Evolutionary conservation across 345 rosid genomes (phyloP).

Genomic region (Leavenworthia alabamica): DNA sequence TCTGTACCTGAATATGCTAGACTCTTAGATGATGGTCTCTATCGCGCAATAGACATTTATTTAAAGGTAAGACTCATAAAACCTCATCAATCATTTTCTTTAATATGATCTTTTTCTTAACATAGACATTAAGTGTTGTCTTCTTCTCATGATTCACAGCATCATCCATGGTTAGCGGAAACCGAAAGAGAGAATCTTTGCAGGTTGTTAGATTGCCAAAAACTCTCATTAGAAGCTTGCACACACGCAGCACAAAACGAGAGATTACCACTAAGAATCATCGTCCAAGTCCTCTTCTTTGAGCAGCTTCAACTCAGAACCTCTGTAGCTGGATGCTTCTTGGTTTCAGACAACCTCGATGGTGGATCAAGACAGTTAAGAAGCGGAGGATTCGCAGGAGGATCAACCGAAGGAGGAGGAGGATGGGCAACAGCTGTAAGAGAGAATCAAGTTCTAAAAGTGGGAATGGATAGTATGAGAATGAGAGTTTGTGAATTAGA

Average conservation of each 20-base stretch:
- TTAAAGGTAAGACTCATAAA: constrained; percentile 50
- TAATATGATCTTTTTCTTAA: not conserved
- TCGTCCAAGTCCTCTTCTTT: constrained; percentile 92
- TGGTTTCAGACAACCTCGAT: constrained; percentile 89
- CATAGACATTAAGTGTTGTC: not conserved
- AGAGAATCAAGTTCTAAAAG: constrained; percentile 94
- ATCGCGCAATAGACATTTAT: constrained; percentile 91
- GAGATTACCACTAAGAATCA: constrained; percentile 79
- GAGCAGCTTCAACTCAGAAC: constrained; percentile 99
- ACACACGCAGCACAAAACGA: constrained; percentile 98
- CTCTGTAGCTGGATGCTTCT: constrained; percentile 90
- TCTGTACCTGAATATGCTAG: constrained; percentile 87
- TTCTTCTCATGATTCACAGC: constrained; percentile 42
- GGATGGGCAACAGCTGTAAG: constrained; percentile 83
- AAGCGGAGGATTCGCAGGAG: constrained; percentile 65
- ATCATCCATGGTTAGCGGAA: constrained; percentile 93
- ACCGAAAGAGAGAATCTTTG: constrained; percentile 90
- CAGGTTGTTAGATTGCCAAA: constrained; percentile 88
- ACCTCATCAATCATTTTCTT: not conserved
- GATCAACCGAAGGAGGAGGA: constrained; percentile 63
- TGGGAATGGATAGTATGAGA: constrained; percentile 96
- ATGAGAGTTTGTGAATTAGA: constrained; percentile 86
- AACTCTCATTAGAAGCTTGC: constrained; percentile 94
- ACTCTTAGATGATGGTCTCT: constrained; percentile 88
- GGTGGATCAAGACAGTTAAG: constrained; percentile 72